Conservation (phyloP, 192 early-diverging fungal species). For the Coemansia sp. region DNA sequence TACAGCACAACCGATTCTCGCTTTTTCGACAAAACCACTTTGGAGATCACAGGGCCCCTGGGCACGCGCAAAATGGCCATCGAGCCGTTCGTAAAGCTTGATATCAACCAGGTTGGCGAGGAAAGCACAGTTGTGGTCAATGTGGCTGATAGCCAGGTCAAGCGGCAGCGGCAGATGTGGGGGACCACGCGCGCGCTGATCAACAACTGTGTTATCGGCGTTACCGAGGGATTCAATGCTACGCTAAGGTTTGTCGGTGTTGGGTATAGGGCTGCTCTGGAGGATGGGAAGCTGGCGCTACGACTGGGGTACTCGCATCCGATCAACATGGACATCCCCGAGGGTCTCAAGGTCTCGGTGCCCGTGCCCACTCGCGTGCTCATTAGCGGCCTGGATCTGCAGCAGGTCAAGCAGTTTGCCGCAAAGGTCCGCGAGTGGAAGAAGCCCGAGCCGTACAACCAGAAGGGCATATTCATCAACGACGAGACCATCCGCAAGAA, state of each 20-base stretch:
- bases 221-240: slow-evolving; percentile 82
- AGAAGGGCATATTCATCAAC: slow-evolving; percentile 98
- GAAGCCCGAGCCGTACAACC: slow-evolving; percentile 97
- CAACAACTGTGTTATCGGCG: slow-evolving; percentile 81
- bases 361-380: slow-evolving; percentile 83
- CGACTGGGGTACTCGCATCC: slow-evolving; percentile 89
- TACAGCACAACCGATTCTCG: slow-evolving; percentile 60
- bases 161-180: slow-evolving; percentile 90
- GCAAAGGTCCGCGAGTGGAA: slow-evolving; percentile 86
- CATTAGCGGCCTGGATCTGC: slow-evolving; percentile 74
- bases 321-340: slow-evolving; percentile 73
- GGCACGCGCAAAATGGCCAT: slow-evolving; percentile 78
- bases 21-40: slow-evolving; percentile 60
- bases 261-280: slow-evolving; percentile 86
- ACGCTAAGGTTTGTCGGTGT: slow-evolving; percentile 88
- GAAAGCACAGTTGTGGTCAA: slow-evolving; percentile 55
- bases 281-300: slow-evolving; percentile 62
- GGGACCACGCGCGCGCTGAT: slow-evolving; percentile 91
- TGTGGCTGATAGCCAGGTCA: slow-evolving; percentile 60
- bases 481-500: slow-evolving; percentile 99
- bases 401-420: slow-evolving; percentile 85
- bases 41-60: slow-evolving; percentile 77
- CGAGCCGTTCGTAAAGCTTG: slow-evolving; percentile 71
- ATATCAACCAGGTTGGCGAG: slow-evolving; percentile 13
- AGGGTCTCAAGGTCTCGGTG: slow-evolving; percentile 68